Conservation (phyloP, 345 rosid species). For the Geranium brycei region DNA sequence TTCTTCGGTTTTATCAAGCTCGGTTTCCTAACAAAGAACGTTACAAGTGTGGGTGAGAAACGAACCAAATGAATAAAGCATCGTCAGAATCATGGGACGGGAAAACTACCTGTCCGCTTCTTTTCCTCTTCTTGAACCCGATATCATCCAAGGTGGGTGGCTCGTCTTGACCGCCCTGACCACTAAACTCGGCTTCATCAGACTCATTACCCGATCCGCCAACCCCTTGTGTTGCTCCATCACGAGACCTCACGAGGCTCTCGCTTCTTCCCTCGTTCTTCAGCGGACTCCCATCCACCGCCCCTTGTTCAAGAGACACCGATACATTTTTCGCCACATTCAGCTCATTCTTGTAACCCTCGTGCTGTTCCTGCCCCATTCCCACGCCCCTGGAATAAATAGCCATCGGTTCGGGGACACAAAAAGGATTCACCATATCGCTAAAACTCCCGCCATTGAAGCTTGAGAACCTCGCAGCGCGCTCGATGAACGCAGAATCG, state of each 20-base stretch:
- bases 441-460: slow-evolving; percentile 64
- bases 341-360: slow-evolving; percentile 28
- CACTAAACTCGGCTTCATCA: slow-evolving; percentile 73
- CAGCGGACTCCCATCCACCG: slow-evolving; percentile 25
- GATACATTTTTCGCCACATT: slow-evolving; percentile 37
- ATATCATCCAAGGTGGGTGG: slow-evolving; percentile 32
- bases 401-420: slow-evolving; percentile 43
- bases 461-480: slow-evolving; percentile 85
- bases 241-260: slow-evolving; percentile 32
- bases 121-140: slow-evolving; percentile 63
- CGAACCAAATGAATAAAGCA: neutral
- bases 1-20: slow-evolving; percentile 35
- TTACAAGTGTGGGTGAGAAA: neutral
- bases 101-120: slow-evolving; percentile 45
- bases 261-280: slow-evolving; percentile 35
- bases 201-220: slow-evolving; percentile 68
- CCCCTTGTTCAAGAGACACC: slow-evolving; percentile 25
- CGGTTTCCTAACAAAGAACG: slow-evolving; percentile 30
- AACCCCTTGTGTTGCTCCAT: slow-evolving; percentile 43
- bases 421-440: slow-evolving; percentile 54
- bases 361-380: slow-evolving; percentile 42
- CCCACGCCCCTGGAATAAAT: slow-evolving; percentile 40
- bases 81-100: neutral
- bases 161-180: slow-evolving; percentile 44
- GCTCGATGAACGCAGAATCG: slow-evolving; percentile 85